Evolutionary conservation across 2,329 filamentous ascomycete species (phyloP).

Genomic region (Pseudopyrenochaeta lycopersici): DNA sequence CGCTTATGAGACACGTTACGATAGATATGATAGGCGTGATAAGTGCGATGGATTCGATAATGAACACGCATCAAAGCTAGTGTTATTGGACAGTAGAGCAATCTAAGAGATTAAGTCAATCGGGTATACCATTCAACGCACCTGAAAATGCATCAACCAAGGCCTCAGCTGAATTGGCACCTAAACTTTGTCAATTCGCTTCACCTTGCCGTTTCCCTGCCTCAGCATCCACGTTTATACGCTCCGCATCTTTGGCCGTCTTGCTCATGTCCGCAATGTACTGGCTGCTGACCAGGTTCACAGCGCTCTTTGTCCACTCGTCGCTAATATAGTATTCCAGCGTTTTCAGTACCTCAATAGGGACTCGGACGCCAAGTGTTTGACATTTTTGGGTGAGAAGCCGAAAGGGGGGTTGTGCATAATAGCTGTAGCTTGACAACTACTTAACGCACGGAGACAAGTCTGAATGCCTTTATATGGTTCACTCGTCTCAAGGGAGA

Average conservation of each 20-base stretch:
- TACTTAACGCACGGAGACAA: constrained; percentile 35
- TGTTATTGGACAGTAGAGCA: too few species aligned
- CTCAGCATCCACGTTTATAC: constrained; percentile 36
- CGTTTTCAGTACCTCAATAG: constrained; percentile 25
- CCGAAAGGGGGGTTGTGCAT: constrained; percentile 39
- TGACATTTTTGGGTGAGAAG: constrained; percentile 39
- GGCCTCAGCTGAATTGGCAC: not conserved
- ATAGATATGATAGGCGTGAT: too few species aligned
- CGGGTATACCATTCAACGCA: not conserved
- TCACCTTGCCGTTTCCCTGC: not conserved
- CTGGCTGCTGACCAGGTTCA: constrained; percentile 36
- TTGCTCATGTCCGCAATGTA: constrained; percentile 39
- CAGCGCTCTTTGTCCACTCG: constrained; percentile 42
- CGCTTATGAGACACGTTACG: too few species aligned
- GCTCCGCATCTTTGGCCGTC: constrained; percentile 20
- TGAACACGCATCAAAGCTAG: not conserved
- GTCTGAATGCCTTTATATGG: constrained; percentile 36
- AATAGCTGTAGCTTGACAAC: constrained; percentile 37
- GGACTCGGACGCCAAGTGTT: constrained; percentile 27
- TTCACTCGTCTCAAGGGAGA: constrained; percentile 21
- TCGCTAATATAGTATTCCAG: constrained; percentile 35
- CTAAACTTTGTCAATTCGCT: not conserved
- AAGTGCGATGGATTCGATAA: too few species aligned
- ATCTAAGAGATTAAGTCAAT: too few species aligned
- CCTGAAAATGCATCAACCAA: not conserved